Evolutionary conservation across 108 stramenopile species (phyloP).

Genomic region (Cylindrotheca closterium): DNA sequence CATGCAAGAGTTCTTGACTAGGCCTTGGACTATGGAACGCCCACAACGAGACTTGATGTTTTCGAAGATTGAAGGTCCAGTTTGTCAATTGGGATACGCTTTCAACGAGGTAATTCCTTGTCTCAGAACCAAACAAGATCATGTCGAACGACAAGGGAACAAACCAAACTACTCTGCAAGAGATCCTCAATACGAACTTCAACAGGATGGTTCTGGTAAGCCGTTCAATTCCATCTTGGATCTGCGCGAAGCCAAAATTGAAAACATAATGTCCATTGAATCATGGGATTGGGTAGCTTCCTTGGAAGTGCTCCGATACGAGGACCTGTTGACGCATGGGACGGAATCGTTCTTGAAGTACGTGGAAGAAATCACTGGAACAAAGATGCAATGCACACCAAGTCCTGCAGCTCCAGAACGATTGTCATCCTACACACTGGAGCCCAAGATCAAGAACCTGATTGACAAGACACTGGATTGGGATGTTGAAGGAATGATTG

Average conservation of each 20-base stretch:
- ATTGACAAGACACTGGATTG: constrained; percentile 50
- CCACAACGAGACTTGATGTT: constrained; percentile 28
- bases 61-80: constrained; percentile 20
- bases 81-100: constrained; percentile 23
- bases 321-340: constrained; percentile 38
- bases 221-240: constrained; percentile 25
- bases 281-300: constrained; percentile 7
- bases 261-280: constrained; percentile 19
- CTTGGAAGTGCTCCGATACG: constrained; percentile 36
- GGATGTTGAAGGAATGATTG: constrained; percentile 45
- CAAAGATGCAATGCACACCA: constrained; percentile 19
- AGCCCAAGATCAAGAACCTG: constrained; percentile 11
- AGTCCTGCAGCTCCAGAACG: constrained; percentile 8
- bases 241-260: constrained; percentile 51
- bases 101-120: constrained; percentile 35
- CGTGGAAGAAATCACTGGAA: constrained; percentile 8
- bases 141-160: background rate
- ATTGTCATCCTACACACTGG: constrained; percentile 33
- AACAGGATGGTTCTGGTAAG: background rate
- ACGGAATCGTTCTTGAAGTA: constrained; percentile 33
- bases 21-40: constrained; percentile 44
- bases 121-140: background rate
- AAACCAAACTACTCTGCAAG: constrained; percentile 14
- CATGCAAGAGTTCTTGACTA: constrained; percentile 36
- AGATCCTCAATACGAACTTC: constrained; percentile 18